Conservation (phyloP, 2,329 filamentous ascomycete genomes). For the Xylariaceae sp. region DNA sequence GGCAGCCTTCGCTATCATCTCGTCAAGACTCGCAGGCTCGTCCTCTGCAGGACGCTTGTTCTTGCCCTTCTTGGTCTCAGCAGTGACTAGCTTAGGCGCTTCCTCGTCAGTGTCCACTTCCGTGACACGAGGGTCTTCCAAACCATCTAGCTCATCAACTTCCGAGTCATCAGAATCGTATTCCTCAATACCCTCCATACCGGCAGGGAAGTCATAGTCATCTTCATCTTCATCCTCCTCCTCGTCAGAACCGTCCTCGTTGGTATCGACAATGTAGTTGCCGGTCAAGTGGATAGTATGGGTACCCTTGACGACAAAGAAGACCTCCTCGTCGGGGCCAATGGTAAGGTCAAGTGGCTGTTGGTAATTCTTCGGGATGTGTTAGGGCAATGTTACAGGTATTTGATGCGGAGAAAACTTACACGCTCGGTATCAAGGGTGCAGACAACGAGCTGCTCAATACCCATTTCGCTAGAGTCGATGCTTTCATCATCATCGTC, state of each 20-base stretch:
- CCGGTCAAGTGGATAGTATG: slow-evolving; percentile 92
- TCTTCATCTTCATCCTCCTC: slow-evolving; percentile 68
- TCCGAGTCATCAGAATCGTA: slow-evolving; percentile 70
- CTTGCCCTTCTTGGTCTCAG: slow-evolving; percentile 70
- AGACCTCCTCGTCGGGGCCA: slow-evolving; percentile 84
- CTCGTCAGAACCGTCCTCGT: slow-evolving; percentile 64
- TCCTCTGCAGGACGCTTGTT: slow-evolving; percentile 91
- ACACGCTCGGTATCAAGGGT: slow-evolving; percentile 93
- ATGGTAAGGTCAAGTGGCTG: slow-evolving; percentile 94
- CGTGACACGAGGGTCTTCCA: slow-evolving; percentile 79
- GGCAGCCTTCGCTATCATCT: slow-evolving; percentile 76
- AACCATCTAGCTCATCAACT: slow-evolving; percentile 75
- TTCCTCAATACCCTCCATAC: slow-evolving; percentile 72
- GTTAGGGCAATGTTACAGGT: slow-evolving; percentile 31
- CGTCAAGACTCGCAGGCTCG: slow-evolving; percentile 71
- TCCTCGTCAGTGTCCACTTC: slow-evolving; percentile 82
- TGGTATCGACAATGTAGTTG: slow-evolving; percentile 83
- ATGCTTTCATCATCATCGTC: slow-evolving; percentile 56
- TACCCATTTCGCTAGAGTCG: slow-evolving; percentile 64
- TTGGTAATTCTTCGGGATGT: slow-evolving; percentile 74
- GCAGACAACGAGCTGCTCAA: slow-evolving; percentile 93
- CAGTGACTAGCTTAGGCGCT: slow-evolving; percentile 60
- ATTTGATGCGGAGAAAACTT: slow-evolving; percentile 40
- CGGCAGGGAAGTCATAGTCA: slow-evolving; percentile 80
- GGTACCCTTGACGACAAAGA: slow-evolving; percentile 88